Evolutionary conservation across 805 yeast genomes (phyloP), one percentile per base, ranked within the genome.

Genomic region (Saccharomycopsis fodiens): DNA sequence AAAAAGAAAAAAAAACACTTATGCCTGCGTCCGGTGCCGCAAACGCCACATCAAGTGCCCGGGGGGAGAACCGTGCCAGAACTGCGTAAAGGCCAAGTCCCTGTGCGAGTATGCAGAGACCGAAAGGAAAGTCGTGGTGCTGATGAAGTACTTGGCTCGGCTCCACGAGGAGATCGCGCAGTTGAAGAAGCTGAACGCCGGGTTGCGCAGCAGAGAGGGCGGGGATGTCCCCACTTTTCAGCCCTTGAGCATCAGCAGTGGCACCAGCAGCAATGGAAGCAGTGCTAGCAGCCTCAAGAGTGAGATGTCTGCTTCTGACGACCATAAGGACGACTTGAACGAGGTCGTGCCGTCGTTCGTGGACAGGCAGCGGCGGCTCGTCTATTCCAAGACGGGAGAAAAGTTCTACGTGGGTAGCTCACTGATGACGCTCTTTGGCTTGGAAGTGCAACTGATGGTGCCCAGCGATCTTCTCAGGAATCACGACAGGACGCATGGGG

Each of bases 371-470:
- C 87, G 91, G 2, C 70, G 86, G 43, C 64, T 84, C 35, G 78
- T 84, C 2, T 82, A 81, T 54, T 80, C 88, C 0, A 68, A 86
- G 51, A 80, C 87, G 1, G 91, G 91, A 3, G 86, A 82, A 54
- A 72, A 77, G 47, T 73, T 82, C 32, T 84, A 82, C 56, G 85
- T 82, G 31, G 94, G 94, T 0, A 79, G 88, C 0, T 82, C 89
- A 0, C 82, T 91, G 1, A 83, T 84, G 89, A 83, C 93, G 0
- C 61, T 83, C 15, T 84, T 84, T 59, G 89, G 89, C 4, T 65
- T 84, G 46, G 91, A 84, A 52, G 81, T 84, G 45, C 86, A 82
- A 57, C 77, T 78, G 47, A 66, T 79, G 72, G 72, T 79, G 10
- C 72, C 78, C 13, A 39, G 35, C 35, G 46, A 42, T 22, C 42